Evolutionary conservation across 2,329 filamentous ascomycete genomes (phyloP).

Genomic region (Diaporthe sp.): DNA sequence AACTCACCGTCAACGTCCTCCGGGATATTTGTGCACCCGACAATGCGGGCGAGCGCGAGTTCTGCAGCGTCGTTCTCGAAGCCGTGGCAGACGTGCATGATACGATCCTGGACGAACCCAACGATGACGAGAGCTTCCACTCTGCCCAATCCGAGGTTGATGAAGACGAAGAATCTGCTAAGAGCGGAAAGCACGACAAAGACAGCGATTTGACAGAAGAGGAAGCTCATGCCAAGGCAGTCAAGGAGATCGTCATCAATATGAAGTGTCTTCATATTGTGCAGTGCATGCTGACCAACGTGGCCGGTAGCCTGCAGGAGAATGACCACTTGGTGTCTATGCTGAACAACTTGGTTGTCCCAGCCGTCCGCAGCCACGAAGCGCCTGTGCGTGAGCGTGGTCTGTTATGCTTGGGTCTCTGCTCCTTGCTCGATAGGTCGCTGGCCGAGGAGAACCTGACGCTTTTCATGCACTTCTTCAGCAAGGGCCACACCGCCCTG

Average conservation of each 20-base stretch:
- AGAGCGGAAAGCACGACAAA: conserved; percentile 58
- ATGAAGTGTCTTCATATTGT: conserved; percentile 98
- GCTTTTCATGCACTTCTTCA: conserved; percentile 96
- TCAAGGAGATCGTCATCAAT: conserved; percentile 95
- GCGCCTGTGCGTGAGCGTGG: conserved; percentile 93
- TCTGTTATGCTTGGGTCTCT: conserved; percentile 89
- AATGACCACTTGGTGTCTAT: conserved; percentile 96
- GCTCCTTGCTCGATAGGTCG: conserved; percentile 90
- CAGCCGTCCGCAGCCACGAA: conserved; percentile 93
- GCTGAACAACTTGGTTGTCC: conserved; percentile 96
- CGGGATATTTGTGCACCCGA: conserved; percentile 86
- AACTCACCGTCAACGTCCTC: conserved; percentile 85
- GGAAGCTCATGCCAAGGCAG: conserved; percentile 79
- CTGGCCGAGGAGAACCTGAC: conserved; percentile 92
- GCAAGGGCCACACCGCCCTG: conserved; percentile 88
- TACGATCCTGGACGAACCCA: conserved; percentile 77
- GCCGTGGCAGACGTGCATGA: conserved; percentile 97
- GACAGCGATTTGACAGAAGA: conserved; percentile 70
- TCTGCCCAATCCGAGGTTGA: conserved; percentile 91
- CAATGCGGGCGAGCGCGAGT: conserved; percentile 82
- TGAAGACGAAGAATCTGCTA: conserved; percentile 70
- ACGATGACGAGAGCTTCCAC: conserved; percentile 88
- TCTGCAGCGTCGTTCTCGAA: conserved; percentile 88
- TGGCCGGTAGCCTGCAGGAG: conserved; percentile 87
- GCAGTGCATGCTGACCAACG: conserved; percentile 96